Evolutionary conservation across 768 basidiomycete species (phyloP).

Genomic region (Coprinopsis strossmayeri): DNA sequence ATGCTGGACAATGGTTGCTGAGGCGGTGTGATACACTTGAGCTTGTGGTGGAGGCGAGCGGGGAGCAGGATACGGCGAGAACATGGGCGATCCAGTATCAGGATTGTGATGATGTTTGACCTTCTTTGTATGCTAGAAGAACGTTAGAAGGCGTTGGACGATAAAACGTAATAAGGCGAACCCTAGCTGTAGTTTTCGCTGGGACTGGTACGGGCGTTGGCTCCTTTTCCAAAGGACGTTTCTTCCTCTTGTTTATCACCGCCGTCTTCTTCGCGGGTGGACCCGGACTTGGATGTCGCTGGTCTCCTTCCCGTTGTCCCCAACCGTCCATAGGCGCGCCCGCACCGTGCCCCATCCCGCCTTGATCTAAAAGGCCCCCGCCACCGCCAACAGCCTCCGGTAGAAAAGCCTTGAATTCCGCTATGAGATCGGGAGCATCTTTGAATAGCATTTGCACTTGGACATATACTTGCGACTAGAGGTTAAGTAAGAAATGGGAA

Average conservation of each 20-base stretch:
- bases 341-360: conserved; percentile 39
- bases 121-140: conserved; percentile 47
- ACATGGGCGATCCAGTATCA: conserved; percentile 49
- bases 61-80: conserved; percentile 40
- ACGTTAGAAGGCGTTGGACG: neutral
- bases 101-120: conserved; percentile 56
- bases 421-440: conserved; percentile 71
- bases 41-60: conserved; percentile 33
- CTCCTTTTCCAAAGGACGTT: conserved; percentile 63
- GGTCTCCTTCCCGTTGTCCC: conserved; percentile 6
- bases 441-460: conserved; percentile 81
- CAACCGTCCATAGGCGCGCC: conserved; percentile 1
- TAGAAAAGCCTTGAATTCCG: conserved; percentile 78
- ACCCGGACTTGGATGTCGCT: conserved; percentile 20
- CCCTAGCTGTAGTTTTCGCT: conserved; percentile 34
- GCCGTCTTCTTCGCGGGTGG: conserved; percentile 41
- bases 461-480: conserved; percentile 66
- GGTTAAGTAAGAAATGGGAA: conserved; percentile 10
- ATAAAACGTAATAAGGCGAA: conserved; percentile 13
- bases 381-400: conserved; percentile 44
- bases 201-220: conserved; percentile 46
- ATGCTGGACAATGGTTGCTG: conserved; percentile 14
- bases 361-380: conserved; percentile 19
- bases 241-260: conserved; percentile 51
- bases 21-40: conserved; percentile 21